Conservation (phyloP, 805 yeast genomes). For the Scheffersomyces stipitis region DNA sequence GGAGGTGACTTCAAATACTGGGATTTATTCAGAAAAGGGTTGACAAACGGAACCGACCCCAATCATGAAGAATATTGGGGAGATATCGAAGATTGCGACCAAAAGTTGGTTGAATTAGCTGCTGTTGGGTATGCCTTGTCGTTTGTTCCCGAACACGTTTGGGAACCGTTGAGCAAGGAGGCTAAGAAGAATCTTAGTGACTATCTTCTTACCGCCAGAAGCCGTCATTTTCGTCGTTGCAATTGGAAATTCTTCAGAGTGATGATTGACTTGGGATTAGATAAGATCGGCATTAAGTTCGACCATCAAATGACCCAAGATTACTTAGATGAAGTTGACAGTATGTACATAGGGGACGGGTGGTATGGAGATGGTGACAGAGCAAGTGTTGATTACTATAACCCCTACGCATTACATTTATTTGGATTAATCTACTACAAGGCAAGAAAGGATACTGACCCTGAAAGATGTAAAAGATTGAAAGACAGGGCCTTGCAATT, state of each 20-base stretch:
- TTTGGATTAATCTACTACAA: constrained; percentile 21
- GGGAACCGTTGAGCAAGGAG: constrained; percentile 21
- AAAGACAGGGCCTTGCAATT: constrained; percentile 16
- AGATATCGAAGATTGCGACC: constrained; percentile 15
- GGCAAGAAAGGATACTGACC: constrained; percentile 10
- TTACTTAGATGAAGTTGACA: constrained; percentile 18
- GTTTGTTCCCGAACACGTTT: constrained; percentile 19
- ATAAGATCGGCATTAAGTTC: constrained; percentile 15
- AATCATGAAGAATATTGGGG: constrained; percentile 28
- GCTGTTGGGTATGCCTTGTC: constrained; percentile 25
- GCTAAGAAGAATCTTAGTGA: constrained; percentile 14
- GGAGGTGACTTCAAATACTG: constrained; percentile 15
- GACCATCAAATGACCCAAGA: constrained; percentile 10
- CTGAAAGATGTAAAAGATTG: constrained; percentile 11
- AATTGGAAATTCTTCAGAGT: constrained; percentile 31
- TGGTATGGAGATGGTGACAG: constrained; percentile 30
- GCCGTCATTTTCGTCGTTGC: constrained; percentile 12
- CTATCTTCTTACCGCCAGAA: constrained; percentile 16
- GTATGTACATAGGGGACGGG: constrained; percentile 23
- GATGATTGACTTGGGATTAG: constrained; percentile 23
- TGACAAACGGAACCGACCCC: constrained; percentile 26
- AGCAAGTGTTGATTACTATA: constrained; percentile 24
- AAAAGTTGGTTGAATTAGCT: constrained; percentile 27
- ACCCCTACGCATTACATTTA: constrained; percentile 29
- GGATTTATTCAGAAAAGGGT: constrained; percentile 20